Evolutionary conservation across 75 land plant genomes (phyloP), one percentile per base, ranked within the genome.

Genomic region (Cryptomeria japonica): DNA sequence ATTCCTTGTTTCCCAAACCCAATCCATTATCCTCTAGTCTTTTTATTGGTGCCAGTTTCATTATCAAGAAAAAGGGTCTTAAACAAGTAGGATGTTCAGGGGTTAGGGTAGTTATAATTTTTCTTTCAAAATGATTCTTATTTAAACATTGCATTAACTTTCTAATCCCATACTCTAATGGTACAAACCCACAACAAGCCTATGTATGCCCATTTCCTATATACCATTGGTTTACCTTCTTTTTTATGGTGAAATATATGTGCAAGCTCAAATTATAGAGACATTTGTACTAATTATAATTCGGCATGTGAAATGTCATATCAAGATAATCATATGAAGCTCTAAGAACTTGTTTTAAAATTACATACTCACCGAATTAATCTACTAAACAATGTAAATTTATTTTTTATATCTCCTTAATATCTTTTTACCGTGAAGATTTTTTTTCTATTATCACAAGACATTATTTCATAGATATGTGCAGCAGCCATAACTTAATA

Each of bases 1-100:
- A n/a, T n/a, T n/a, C n/a, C n/a, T n/a, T n/a, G n/a, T n/a, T n/a
- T n/a, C n/a, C n/a, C n/a, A n/a, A n/a, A n/a, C n/a, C n/a, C n/a
- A n/a, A n/a, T n/a, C n/a, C n/a, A n/a, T n/a, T n/a, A n/a, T 95
- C 96, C 3, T 95, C 97, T 37, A 95, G 96, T 87, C 25, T 94
- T 73, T 95, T 95, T 90, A 95, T 95, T 75, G 96, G 96, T 25
- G 93, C 94, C 15, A 95, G 97, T 79, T 95, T 95, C 76, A 95
- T 95, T 53, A 90, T 95, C 32, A 95, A 95, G 93, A 95, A 95
- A 90, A 95, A 95, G 85, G 97, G 97, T 0, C 88, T 95, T 87
- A 95, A 94, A 89, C 90, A 91, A 85, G 97, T 96, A 31, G 97
- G 94, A 6, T 93, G 93, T 34, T 92, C 96, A 22, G 94, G 96